Conservation (phyloP, 345 rosid species). For the Nasturtium officinale region DNA sequence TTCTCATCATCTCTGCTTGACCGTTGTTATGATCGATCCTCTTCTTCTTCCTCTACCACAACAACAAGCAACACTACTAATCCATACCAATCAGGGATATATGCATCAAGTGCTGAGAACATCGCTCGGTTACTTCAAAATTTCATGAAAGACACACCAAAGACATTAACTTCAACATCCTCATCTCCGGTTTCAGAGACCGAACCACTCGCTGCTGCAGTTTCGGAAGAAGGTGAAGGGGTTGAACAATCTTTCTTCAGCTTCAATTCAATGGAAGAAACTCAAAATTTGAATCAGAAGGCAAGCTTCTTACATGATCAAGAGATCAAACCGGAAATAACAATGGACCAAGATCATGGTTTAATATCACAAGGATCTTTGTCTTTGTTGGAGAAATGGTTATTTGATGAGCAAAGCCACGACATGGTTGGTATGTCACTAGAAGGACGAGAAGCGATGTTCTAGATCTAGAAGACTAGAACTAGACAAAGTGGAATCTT, state of each 20-base stretch:
- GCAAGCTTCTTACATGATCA: constrained; percentile 50
- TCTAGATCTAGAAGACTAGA: constrained; percentile 35
- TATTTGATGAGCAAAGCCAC: constrained; percentile 56
- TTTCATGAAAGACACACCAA: constrained; percentile 62
- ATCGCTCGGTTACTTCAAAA: constrained; percentile 67
- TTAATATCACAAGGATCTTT: constrained; percentile 51
- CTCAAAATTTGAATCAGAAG: constrained; percentile 47
- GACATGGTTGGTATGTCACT: constrained; percentile 51
- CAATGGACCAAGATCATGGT: constrained; percentile 37
- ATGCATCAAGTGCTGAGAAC: constrained; percentile 75
- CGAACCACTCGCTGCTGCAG: constrained; percentile 19
- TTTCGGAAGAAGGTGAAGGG: constrained; percentile 34
- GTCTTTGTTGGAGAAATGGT: constrained; percentile 71
- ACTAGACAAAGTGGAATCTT: constrained; percentile 6
- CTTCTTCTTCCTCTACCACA: constrained; percentile 44
- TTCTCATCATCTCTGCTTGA: constrained; percentile 34
- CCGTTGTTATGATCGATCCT: constrained; percentile 38
- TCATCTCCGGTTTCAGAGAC: constrained; percentile 41
- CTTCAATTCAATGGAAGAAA: constrained; percentile 51
- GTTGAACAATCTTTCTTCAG: constrained; percentile 49
- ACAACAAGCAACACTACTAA: constrained; percentile 37
- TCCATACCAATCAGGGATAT: constrained; percentile 42
- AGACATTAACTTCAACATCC: constrained; percentile 27
- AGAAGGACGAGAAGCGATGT: constrained; percentile 46
- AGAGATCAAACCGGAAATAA: constrained; percentile 52